phyloP scores from a whole-genome alignment of 345 rosid species.

The Passiflora organensis region DNA sequence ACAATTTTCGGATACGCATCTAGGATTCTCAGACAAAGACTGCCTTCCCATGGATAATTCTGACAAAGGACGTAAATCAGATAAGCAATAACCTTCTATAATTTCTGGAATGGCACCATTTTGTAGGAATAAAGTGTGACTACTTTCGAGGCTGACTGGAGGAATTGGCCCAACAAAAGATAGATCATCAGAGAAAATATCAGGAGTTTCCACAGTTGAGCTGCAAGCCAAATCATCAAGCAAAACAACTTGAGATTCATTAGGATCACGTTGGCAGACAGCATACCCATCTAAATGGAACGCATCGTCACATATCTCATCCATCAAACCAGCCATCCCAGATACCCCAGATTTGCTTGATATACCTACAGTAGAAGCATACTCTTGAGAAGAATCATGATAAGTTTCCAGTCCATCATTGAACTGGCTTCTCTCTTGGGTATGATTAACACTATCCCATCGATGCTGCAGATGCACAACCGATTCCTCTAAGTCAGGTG shows the following conservation, averaged over 20 bases:
- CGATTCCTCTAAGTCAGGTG: constrained; percentile 89
- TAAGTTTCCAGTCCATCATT: constrained; percentile 25
- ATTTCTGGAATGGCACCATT: constrained; percentile 53
- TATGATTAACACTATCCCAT: constrained; percentile 61
- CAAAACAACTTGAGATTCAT: constrained; percentile 31
- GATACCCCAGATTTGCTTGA: constrained; percentile 22
- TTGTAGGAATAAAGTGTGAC: constrained; percentile 47
- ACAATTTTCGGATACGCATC: constrained; percentile 25
- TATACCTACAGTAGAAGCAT: constrained; percentile 23
- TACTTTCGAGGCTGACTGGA: constrained; percentile 37
- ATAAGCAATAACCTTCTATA: constrained; percentile 72
- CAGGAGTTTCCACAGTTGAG: constrained; percentile 34
- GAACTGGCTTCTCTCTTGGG: constrained; percentile 38
- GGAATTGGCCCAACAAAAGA: constrained; percentile 39
- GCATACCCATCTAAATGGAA: constrained; percentile 45
- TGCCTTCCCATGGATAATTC: constrained; percentile 47
- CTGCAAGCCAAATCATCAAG: constrained; percentile 39
- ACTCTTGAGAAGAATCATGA: constrained; percentile 36
- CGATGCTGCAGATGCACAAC: constrained; percentile 77
- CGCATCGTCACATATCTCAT: constrained; percentile 73
- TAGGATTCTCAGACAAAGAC: constrained; percentile 24
- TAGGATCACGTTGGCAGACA: constrained; percentile 31
- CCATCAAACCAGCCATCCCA: constrained; percentile 54
- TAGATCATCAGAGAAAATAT: constrained; percentile 26
- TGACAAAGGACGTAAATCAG: constrained; percentile 52